phyloP scores from a whole-genome alignment of 495 filamentous ascomycete species.

The Choiromyces venosus region DNA sequence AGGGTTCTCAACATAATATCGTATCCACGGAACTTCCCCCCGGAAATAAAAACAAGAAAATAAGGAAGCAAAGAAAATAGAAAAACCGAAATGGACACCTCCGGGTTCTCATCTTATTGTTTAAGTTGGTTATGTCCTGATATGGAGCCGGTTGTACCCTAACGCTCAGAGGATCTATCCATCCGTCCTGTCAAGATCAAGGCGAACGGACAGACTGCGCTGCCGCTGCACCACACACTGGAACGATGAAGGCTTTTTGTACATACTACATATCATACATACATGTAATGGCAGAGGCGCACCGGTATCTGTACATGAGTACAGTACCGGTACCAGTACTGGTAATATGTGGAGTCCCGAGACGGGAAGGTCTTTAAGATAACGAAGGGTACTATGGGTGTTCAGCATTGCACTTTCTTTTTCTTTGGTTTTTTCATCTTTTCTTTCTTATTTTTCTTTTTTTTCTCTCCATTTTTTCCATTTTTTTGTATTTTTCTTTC shows the following conservation, averaged over 20 bases:
- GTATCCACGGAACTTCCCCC: background rate
- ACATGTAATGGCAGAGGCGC: background rate
- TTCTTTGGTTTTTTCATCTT: background rate
- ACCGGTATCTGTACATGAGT: no score
- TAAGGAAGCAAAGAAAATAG: no score
- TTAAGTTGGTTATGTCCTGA: background rate
- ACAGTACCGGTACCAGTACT: no score
- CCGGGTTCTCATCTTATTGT: background rate
- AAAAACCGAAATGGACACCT: background rate
- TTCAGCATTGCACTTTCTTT: no score
- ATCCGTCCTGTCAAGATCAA: background rate
- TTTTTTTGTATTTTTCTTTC: background rate
- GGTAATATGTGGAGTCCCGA: no score
- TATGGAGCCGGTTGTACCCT: background rate
- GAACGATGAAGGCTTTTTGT: background rate
- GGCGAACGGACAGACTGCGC: background rate
- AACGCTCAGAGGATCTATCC: background rate
- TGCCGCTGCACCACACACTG: background rate
- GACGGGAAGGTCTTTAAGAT: no score
- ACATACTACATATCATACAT: no score
- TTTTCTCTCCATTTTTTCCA: background rate
- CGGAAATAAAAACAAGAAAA: background rate
- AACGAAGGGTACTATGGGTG: no score
- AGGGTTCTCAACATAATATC: background rate
- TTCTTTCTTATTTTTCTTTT: background rate